Evolutionary conservation across 495 filamentous ascomycete genomes (phyloP).

Genomic region (Cairneyella variabilis): DNA sequence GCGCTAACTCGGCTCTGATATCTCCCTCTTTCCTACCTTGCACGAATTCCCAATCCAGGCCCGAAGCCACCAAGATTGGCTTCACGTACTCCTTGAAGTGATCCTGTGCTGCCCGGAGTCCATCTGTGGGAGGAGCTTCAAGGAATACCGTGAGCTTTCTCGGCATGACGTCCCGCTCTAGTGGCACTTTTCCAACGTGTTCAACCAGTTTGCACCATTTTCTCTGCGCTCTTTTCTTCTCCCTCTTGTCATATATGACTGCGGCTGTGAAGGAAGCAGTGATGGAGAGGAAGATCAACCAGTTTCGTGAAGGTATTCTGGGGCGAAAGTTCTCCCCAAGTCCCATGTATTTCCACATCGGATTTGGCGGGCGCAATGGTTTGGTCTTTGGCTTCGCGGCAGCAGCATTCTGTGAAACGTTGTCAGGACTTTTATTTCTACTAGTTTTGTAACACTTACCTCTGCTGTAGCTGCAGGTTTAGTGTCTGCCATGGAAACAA

Average conservation of each 20-base stretch:
- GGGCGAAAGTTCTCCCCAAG: constrained; percentile 69
- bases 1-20: constrained; percentile 74
- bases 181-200: constrained; percentile 75
- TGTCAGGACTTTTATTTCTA: constrained; percentile 8
- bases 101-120: constrained; percentile 75
- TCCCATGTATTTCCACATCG: constrained; percentile 72
- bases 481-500: constrained; percentile 24
- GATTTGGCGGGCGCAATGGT: constrained; percentile 64
- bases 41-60: constrained; percentile 91
- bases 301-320: constrained; percentile 92
- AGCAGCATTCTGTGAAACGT: constrained; percentile 7
- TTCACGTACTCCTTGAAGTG: constrained; percentile 96
- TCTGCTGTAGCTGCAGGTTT: constrained; percentile 14
- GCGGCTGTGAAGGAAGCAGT: constrained; percentile 71
- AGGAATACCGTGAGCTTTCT: constrained; percentile 86
- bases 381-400: constrained; percentile 43
- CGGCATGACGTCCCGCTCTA: constrained; percentile 65
- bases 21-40: constrained; percentile 89
- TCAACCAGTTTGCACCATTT: constrained; percentile 87
- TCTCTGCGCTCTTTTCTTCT: constrained; percentile 75
- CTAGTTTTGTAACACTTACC: constrained; percentile 7
- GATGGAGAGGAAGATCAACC: constrained; percentile 89
- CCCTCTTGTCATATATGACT: constrained; percentile 82
- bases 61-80: constrained; percentile 83
- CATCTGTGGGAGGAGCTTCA: constrained; percentile 79